Conservation (phyloP, 352 stramenopile genomes). For the Phytophthora foliorum region DNA sequence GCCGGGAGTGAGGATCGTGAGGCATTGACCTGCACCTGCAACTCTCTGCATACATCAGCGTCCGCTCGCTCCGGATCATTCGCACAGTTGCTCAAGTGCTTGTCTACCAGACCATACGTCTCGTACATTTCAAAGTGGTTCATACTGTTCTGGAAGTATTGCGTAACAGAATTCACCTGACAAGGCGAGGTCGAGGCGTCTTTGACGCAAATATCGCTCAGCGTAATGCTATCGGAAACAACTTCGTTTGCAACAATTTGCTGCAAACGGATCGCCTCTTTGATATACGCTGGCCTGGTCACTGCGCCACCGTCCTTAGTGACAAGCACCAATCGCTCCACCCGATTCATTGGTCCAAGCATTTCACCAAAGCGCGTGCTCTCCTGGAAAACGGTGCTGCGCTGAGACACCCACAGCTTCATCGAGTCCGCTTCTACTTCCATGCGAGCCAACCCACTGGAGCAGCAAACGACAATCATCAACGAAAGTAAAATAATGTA, state of each 20-base stretch:
- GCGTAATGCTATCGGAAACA: constrained; percentile 20
- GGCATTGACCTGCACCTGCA: constrained; percentile 42
- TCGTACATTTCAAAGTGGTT: constrained; percentile 63
- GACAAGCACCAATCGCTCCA: constrained; percentile 63
- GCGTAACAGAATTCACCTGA: constrained; percentile 63
- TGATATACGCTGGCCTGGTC: constrained; percentile 53
- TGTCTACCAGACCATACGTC: constrained; percentile 46
- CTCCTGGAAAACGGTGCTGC: constrained; percentile 56
- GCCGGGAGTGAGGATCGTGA: constrained; percentile 47
- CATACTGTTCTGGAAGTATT: constrained; percentile 77
- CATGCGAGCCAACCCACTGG: constrained; percentile 48
- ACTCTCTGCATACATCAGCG: constrained; percentile 44
- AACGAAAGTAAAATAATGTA: constrained; percentile 57
- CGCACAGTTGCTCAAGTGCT: constrained; percentile 58
- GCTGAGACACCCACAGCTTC: constrained; percentile 65
- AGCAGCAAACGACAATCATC: constrained; percentile 50
- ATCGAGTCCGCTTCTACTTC: constrained; percentile 62
- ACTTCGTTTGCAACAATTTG: constrained; percentile 41
- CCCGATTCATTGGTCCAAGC: constrained; percentile 66
- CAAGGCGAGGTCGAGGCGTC: constrained; percentile 57
- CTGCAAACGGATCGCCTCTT: constrained; percentile 68
- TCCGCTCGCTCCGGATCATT: constrained; percentile 35
- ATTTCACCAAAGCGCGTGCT: constrained; percentile 54
- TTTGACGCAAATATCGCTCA: constrained; percentile 70
- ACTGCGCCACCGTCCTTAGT: constrained; percentile 67